Evolutionary conservation across 345 rosid species (phyloP), one percentile per base, ranked within the genome.

Genomic region (Camelina sativa): DNA sequence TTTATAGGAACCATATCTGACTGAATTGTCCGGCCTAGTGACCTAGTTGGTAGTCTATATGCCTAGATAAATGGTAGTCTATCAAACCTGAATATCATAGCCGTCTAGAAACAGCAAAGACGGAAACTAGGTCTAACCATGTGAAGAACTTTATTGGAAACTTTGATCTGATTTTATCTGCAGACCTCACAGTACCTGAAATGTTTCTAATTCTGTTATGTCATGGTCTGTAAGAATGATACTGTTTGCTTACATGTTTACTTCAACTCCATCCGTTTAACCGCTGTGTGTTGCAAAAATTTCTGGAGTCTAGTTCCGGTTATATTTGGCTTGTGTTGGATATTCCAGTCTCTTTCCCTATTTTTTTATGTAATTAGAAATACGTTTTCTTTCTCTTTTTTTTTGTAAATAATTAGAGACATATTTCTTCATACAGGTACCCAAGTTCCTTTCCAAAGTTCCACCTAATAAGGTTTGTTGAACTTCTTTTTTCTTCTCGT

Each of bases 401-500:
- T 34, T n/a, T n/a, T n/a, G 47, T 23, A 15, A 16, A 47, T 60
- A 34, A 22, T 23, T 48, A 37, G 15, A 62, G 52, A 52, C 54
- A 16, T 41, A 25, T 32, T 22, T 55, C 40, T 64, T 41, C 55
- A 15, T 78, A 15, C 64, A 78, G 81, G 53, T 78, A 51, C 19
- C 81, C 19, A 78, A 78, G 57, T 78, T 78, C 54, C 81, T 78
- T 46, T 72, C 81, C 56, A 78, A 78, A 78, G 81, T 78, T 66
- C 81, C 81, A 52, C 81, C 81, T 65, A 66, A 94, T 71, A 94
- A 94, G 96, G 96, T 76, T 61, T 53, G 72, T 69, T 46, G 48
- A 43, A 44, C 63, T 44, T 53, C 5, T 67, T 61, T 61, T 43
- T 43, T 11, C 15, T 17, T 19, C 19, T 67, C 59, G 17, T 20